A percentile compares a stretch with the other conserved stretches of the same genome.
phyloP scores from a whole-genome alignment of 2,329 filamentous ascomycete genomes.

The Lasiodiplodia sp. region DNA sequence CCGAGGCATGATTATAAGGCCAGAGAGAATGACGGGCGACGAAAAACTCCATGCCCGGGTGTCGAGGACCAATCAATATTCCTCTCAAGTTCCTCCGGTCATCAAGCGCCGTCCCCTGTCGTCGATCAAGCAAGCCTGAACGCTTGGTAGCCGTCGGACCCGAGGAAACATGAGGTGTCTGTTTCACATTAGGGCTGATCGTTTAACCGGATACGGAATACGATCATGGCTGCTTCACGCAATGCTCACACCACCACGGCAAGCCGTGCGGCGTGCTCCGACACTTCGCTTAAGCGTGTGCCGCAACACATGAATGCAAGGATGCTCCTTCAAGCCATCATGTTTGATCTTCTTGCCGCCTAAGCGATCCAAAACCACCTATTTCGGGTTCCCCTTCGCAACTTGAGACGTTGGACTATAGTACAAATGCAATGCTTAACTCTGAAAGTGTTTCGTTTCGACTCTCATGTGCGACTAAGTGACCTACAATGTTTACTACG shows the following conservation, averaged over 20 bases:
- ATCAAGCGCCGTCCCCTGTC: not conserved
- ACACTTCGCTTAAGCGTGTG: conserved; percentile 2
- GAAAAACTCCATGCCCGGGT: not conserved
- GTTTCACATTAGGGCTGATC: conserved; percentile 17
- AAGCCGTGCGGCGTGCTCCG: conserved; percentile 4
- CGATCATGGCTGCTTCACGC: conserved; percentile 19
- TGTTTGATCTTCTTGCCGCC: conserved; percentile 20
- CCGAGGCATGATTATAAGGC: not conserved
- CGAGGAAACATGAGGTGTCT: conserved; percentile 4
- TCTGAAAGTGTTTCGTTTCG: conserved; percentile 11
- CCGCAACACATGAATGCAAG: not conserved
- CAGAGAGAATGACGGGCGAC: not conserved
- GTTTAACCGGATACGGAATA: conserved; percentile 4
- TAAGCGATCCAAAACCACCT: conserved; percentile 10
- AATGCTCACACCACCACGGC: conserved; percentile 24
- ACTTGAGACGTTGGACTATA: conserved; percentile 1
- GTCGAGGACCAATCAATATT: not conserved
- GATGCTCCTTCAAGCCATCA: conserved; percentile 2
- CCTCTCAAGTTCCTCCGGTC: not conserved
- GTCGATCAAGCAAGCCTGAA: not conserved
- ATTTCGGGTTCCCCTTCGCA: conserved; percentile 2
- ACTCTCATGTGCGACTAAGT: not conserved
- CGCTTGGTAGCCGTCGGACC: not conserved
- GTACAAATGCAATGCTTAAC: conserved; percentile 21
- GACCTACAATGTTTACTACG: conserved; percentile 7